Evolutionary conservation across 225 moss, liverwort and hornwort genomes (phyloP).

Genomic region (Straminergon stramineum): DNA sequence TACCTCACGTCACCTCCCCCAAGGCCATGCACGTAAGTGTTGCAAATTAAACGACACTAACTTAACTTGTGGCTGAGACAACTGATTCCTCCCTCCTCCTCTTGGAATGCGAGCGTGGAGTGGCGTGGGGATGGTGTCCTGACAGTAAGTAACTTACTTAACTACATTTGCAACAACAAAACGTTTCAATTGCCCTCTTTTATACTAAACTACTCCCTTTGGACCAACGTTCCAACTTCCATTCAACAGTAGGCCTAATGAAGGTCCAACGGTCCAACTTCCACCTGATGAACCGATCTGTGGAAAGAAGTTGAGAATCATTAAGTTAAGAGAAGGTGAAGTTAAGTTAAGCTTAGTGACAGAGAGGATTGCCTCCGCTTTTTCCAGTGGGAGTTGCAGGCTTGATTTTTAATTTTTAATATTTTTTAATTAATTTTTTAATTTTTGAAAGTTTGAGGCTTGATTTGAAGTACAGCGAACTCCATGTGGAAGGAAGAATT

Average conservation of each 20-base stretch:
- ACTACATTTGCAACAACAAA: background rate
- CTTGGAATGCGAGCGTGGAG: too few relatives aligned
- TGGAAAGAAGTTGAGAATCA: too few relatives aligned
- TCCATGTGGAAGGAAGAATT: background rate
- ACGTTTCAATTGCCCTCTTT: background rate
- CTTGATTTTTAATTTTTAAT: too few relatives aligned
- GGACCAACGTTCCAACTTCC: background rate
- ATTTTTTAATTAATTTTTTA: too few relatives aligned
- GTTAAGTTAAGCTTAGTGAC: too few relatives aligned
- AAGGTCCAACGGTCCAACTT: background rate
- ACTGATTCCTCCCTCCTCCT: too few relatives aligned
- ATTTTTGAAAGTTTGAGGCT: background rate
- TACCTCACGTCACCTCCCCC: too few relatives aligned
- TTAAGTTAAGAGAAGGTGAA: too few relatives aligned
- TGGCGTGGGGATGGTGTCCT: too few relatives aligned
- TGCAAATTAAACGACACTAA: background rate
- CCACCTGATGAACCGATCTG: background rate
- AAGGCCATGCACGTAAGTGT: background rate
- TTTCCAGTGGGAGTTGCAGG: background rate
- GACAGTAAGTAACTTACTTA: background rate
- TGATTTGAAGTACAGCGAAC: background rate
- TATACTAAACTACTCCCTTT: background rate
- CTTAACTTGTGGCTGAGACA: too few relatives aligned
- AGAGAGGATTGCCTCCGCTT: too few relatives aligned
- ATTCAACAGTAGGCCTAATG: too few relatives aligned